Conservation (phyloP, 2,329 filamentous ascomycete species). For the Pseudogymnoascus sp. region DNA sequence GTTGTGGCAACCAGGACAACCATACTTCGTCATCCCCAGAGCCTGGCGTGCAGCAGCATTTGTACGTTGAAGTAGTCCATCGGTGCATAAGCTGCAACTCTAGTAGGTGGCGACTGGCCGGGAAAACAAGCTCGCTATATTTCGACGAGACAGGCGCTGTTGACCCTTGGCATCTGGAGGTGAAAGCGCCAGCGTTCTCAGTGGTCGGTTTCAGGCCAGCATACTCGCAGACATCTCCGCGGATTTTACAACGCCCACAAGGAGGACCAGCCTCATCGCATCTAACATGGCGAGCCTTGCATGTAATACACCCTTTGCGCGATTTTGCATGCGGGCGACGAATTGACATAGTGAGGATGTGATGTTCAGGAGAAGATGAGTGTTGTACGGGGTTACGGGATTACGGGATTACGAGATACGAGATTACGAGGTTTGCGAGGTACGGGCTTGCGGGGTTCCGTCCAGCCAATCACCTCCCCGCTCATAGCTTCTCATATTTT, state of each 20-base stretch:
- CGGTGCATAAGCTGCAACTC: slow-evolving; percentile 23
- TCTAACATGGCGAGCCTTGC: slow-evolving; percentile 29
- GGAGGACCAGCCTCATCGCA: slow-evolving; percentile 27
- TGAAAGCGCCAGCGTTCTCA: not conserved
- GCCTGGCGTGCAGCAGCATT: slow-evolving; percentile 14
- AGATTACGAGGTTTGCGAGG: not conserved
- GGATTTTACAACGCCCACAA: slow-evolving; percentile 25
- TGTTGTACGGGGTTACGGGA: not conserved
- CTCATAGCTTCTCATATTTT: not conserved
- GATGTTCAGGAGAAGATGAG: not conserved
- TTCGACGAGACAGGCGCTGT: not conserved
- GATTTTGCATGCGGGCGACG: slow-evolving; percentile 10
- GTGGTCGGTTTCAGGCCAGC: not conserved
- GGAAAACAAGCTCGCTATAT: not conserved
- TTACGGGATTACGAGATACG: not conserved
- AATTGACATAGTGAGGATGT: not conserved
- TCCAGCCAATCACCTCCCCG: not conserved
- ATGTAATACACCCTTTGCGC: slow-evolving; percentile 1
- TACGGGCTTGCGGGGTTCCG: not conserved
- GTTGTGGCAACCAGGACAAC: slow-evolving; percentile 14
- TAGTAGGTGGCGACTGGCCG: slow-evolving; percentile 13
- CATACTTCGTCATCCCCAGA: slow-evolving; percentile 15
- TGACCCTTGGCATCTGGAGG: not conserved
- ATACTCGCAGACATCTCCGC: slow-evolving; percentile 8
- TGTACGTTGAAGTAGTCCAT: slow-evolving; percentile 18